These are phyloP conservation scores for Leccinum subtestaceum DNA, from an alignment of 768 basidiomycete genomes.

Conservation along the genomic window DNA sequence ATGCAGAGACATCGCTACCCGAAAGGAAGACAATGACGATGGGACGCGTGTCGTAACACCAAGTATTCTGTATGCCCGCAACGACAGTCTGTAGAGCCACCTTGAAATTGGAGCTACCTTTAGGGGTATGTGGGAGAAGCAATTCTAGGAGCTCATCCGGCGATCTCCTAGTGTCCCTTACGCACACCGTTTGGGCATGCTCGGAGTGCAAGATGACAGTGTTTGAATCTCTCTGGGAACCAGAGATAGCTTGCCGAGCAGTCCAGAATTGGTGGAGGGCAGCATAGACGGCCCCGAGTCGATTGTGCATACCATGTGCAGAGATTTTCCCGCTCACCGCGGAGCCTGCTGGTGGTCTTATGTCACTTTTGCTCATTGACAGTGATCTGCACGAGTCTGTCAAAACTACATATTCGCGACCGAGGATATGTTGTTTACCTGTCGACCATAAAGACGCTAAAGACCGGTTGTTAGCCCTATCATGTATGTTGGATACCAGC, in stretches of 20 bases:
- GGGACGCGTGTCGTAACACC: slow-evolving; percentile 45
- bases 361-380: slow-evolving; percentile 46
- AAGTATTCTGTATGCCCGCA: slow-evolving; percentile 31
- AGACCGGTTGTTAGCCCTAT: neutral
- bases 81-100: slow-evolving; percentile 39
- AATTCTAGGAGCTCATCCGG: slow-evolving; percentile 43
- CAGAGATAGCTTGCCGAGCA: slow-evolving; percentile 39
- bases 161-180: slow-evolving; percentile 42
- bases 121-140: slow-evolving; percentile 34
- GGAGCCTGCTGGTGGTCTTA: slow-evolving; percentile 37
- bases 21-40: slow-evolving; percentile 57
- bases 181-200: slow-evolving; percentile 22
- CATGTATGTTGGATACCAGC: neutral
- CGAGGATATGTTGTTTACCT: slow-evolving; percentile 1
- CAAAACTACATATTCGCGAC: neutral
- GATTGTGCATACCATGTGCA: slow-evolving; percentile 33
- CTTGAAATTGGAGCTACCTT: slow-evolving; percentile 42
- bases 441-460: slow-evolving; percentile 22
- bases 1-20: slow-evolving; percentile 44
- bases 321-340: slow-evolving; percentile 27
- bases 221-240: slow-evolving; percentile 48
- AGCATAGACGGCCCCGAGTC: slow-evolving; percentile 58
- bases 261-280: slow-evolving; percentile 53
- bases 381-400: slow-evolving; percentile 37
- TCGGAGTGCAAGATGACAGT: slow-evolving; percentile 48